A percentile compares a stretch with the other conserved stretches of the same genome.
phyloP scores from a whole-genome alignment of 768 basidiomycete species.

The Suillus fuscotomentosus region DNA sequence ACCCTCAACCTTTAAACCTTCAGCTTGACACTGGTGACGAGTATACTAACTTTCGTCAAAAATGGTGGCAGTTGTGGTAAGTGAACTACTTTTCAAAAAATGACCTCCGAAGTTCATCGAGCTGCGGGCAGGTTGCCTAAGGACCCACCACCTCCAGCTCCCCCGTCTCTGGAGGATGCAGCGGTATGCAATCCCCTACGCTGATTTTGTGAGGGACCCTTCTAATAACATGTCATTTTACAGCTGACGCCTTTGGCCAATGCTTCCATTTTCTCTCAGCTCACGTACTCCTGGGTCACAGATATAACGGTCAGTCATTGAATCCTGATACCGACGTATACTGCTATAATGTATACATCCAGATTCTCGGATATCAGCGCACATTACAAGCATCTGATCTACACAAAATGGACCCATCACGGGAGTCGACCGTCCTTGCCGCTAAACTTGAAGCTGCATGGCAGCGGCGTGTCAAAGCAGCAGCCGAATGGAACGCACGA shows the following conservation, averaged over 20 bases:
- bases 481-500: slow-evolving; percentile 54
- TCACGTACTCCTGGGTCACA: slow-evolving; percentile 68
- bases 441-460: slow-evolving; percentile 56
- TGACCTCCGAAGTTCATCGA: not conserved
- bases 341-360: not conserved
- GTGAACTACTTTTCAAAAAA: slow-evolving; percentile 6
- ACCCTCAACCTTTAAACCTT: slow-evolving; percentile 14
- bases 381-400: slow-evolving; percentile 74
- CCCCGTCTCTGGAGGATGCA: slow-evolving; percentile 54
- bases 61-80: slow-evolving; percentile 59
- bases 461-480: slow-evolving; percentile 43
- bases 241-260: slow-evolving; percentile 56
- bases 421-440: slow-evolving; percentile 50
- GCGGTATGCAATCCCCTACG: slow-evolving; percentile 28
- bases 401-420: slow-evolving; percentile 59
- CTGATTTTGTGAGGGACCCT: not conserved
- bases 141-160: slow-evolving; percentile 56
- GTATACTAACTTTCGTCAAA: slow-evolving; percentile 39
- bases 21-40: slow-evolving; percentile 42
- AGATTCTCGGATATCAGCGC: slow-evolving; percentile 67
- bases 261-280: slow-evolving; percentile 55
- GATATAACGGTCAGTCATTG: slow-evolving; percentile 46
- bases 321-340: not conserved
- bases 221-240: not conserved
- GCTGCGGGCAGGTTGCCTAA: slow-evolving; percentile 49